A percentile compares a stretch with the other conserved stretches of the same genome.
These are phyloP conservation scores for Hyaloperonospora arabidopsidis DNA, from an alignment of 352 stramenopile genomes.

Conservation along the genomic window DNA sequence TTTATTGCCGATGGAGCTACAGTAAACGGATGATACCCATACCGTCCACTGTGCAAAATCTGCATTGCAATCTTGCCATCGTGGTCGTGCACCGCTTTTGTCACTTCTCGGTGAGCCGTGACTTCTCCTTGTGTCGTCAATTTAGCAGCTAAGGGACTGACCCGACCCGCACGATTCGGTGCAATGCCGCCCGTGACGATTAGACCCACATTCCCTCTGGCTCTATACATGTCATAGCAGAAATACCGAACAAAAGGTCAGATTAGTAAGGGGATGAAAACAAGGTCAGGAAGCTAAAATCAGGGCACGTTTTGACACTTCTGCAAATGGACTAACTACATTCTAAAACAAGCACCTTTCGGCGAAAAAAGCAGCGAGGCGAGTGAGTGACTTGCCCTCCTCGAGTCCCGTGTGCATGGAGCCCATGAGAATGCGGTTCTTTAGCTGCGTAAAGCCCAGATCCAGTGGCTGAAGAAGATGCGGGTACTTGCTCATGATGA, in stretches of 20 bases:
- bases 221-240: slow-evolving; percentile 26
- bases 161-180: slow-evolving; percentile 90
- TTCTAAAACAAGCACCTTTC: slow-evolving; percentile 57
- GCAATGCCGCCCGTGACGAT: slow-evolving; percentile 92
- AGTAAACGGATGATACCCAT: slow-evolving; percentile 93
- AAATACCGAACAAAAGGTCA: neutral
- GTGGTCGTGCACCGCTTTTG: slow-evolving; percentile 86
- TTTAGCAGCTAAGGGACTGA: slow-evolving; percentile 91
- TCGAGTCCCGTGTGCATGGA: slow-evolving; percentile 91
- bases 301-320: neutral
- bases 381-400: slow-evolving; percentile 62
- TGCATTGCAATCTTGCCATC: slow-evolving; percentile 86
- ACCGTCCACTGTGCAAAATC: slow-evolving; percentile 91
- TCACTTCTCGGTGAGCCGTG: slow-evolving; percentile 89
- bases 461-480: slow-evolving; percentile 71
- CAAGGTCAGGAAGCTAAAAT: neutral
- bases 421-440: slow-evolving; percentile 86
- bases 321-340: too few species aligned
- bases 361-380: slow-evolving; percentile 92
- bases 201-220: slow-evolving; percentile 88
- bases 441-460: slow-evolving; percentile 74
- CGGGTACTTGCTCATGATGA: slow-evolving; percentile 66
- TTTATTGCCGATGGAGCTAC: slow-evolving; percentile 90
- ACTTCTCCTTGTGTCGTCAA: slow-evolving; percentile 87
- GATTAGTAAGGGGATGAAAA: too few species aligned